Evolutionary conservation across 306 rosid genomes (phyloP).

Genomic region (Datisca glomerata): DNA sequence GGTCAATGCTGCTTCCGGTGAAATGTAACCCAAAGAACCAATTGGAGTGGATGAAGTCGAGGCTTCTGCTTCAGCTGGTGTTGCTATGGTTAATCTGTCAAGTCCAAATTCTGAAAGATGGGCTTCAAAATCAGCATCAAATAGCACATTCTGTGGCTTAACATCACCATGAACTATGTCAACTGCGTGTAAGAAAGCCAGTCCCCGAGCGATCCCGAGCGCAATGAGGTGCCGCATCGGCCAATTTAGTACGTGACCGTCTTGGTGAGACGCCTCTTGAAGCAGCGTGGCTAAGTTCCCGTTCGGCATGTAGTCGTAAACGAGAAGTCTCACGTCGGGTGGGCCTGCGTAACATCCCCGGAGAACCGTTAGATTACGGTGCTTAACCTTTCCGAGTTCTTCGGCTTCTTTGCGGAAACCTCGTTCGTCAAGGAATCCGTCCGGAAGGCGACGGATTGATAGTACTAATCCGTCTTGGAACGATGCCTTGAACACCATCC

Average conservation of each 20-base stretch:
- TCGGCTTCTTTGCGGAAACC: conserved; percentile 69
- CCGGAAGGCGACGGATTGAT: conserved; percentile 58
- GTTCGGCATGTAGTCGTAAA: conserved; percentile 86
- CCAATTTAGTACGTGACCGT: conserved; percentile 83
- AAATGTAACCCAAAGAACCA: conserved; percentile 64
- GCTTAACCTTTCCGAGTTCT: conserved; percentile 58
- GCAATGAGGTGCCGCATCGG: conserved; percentile 94
- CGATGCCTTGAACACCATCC: conserved; percentile 63
- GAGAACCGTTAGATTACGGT: conserved; percentile 53
- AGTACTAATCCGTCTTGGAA: conserved; percentile 69
- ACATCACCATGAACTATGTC: conserved; percentile 59
- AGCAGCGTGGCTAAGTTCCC: conserved; percentile 69
- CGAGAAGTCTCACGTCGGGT: conserved; percentile 55
- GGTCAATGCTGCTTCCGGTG: conserved; percentile 51
- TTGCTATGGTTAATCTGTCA: conserved; percentile 37
- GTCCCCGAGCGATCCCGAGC: conserved; percentile 66
- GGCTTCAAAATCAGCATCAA: conserved; percentile 83
- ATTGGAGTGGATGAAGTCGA: conserved; percentile 39
- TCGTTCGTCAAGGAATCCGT: conserved; percentile 31
- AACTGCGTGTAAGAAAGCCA: conserved; percentile 56
- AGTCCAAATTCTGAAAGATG: conserved; percentile 78
- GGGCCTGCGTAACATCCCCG: conserved; percentile 78
- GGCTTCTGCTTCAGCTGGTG: conserved; percentile 17
- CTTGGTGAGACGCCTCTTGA: conserved; percentile 84
- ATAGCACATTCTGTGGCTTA: conserved; percentile 72